Conservation (phyloP, 257 asterid genomes). For the Jacaranda copaia region DNA sequence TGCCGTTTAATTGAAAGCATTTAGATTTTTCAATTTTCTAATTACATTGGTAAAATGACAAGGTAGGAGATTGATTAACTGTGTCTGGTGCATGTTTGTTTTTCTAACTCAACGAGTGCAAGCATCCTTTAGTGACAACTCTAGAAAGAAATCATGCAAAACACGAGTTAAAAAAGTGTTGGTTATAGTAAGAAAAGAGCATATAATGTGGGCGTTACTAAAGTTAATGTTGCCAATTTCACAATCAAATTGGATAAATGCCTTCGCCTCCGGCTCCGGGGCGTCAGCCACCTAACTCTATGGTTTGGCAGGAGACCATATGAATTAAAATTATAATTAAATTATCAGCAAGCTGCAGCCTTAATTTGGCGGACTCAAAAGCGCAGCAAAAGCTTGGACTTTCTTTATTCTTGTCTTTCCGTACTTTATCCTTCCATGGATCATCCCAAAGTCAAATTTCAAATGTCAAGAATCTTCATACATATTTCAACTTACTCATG, state of each 20-base stretch:
- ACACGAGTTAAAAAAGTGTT: too few species aligned
- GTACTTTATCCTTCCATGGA: background rate
- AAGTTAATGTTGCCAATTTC: background rate
- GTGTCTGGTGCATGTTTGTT: too few species aligned
- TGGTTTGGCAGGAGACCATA: conserved; percentile 17
- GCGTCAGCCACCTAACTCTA: background rate
- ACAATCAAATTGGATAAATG: background rate
- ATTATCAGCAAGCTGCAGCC: background rate
- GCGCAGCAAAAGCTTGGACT: background rate
- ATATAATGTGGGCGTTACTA: too few species aligned
- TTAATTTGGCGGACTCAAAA: conserved; percentile 8
- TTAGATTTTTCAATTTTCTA: too few species aligned
- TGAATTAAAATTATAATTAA: conserved; percentile 3
- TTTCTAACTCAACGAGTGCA: too few species aligned
- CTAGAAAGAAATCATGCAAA: too few species aligned
- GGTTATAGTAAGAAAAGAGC: background rate
- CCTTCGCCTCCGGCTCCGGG: background rate
- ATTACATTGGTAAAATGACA: background rate
- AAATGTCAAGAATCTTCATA: background rate
- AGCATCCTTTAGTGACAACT: too few species aligned
- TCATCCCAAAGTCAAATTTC: conserved; percentile 27
- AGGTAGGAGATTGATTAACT: background rate
- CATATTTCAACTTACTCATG: background rate
- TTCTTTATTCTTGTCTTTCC: background rate
- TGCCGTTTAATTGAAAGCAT: too few species aligned